Evolutionary conservation across 768 basidiomycete species (phyloP).

Genomic region (Trametes punicea): DNA sequence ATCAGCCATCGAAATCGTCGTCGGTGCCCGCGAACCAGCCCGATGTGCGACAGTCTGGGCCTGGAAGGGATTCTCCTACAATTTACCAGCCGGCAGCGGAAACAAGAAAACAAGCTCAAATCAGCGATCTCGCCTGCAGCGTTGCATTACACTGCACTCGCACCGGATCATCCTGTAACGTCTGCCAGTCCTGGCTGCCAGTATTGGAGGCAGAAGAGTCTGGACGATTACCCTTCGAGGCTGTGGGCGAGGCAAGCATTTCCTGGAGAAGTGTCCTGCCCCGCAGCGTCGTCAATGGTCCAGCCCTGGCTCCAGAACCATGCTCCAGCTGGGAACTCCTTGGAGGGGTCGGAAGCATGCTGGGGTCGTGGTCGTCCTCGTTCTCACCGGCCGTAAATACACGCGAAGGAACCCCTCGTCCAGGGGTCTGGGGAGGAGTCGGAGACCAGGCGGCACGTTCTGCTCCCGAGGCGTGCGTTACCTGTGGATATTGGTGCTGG

Average conservation of each 20-base stretch:
- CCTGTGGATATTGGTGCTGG: neutral
- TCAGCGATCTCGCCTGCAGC: neutral
- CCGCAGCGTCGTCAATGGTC: neutral
- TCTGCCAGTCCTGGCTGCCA: conserved; percentile 11
- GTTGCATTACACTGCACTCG: conserved; percentile 3
- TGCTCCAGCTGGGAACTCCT: conserved; percentile 14
- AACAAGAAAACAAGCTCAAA: conserved; percentile 10
- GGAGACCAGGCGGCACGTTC: conserved; percentile 1
- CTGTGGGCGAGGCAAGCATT: conserved; percentile 6
- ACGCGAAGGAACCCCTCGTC: neutral
- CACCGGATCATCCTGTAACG: conserved; percentile 20
- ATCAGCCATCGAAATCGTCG: conserved; percentile 6
- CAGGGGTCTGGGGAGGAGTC: conserved; percentile 11
- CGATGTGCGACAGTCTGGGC: neutral
- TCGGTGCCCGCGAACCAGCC: neutral
- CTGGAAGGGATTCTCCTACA: conserved; percentile 22
- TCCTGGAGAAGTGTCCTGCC: neutral
- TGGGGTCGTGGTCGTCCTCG: conserved; percentile 1
- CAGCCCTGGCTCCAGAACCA: conserved; percentile 6
- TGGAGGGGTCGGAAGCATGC: conserved; percentile 20
- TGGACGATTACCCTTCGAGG: conserved; percentile 10
- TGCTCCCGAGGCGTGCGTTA: neutral
- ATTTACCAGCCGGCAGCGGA: neutral
- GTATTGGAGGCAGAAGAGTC: neutral
- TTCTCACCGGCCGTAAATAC: conserved; percentile 13